These are phyloP conservation scores for Sordariomycetes sp. DNA, from an alignment of 2,329 filamentous ascomycete genomes.

Conservation along the genomic window DNA sequence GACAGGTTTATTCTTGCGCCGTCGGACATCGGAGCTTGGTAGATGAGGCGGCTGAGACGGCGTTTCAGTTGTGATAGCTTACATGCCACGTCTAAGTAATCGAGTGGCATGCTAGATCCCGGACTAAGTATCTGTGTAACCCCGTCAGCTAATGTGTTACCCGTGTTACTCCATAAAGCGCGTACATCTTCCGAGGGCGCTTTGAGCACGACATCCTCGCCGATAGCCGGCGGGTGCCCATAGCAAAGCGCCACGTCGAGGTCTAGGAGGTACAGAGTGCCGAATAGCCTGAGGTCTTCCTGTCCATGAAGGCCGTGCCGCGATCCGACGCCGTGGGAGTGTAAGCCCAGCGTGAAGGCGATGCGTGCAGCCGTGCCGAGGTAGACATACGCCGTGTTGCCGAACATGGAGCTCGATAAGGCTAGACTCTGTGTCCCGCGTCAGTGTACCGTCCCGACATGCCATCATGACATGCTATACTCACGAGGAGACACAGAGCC, in stretches of 20 bases:
- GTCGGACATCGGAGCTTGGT: neutral
- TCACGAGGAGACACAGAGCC: constrained; percentile 13
- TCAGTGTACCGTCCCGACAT: neutral
- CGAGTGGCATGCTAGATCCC: constrained; percentile 13
- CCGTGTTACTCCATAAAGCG: neutral
- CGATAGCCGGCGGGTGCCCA: constrained; percentile 13
- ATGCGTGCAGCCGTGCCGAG: constrained; percentile 13
- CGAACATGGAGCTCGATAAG: constrained; percentile 12
- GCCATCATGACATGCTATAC: neutral
- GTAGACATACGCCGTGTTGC: constrained; percentile 14
- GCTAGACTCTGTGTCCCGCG: constrained; percentile 5
- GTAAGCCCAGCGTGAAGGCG: constrained; percentile 12
- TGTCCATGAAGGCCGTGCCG: constrained; percentile 12
- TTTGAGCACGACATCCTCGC: constrained; percentile 9
- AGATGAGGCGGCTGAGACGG: constrained; percentile 6
- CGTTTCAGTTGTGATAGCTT: constrained; percentile 12
- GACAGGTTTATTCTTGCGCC: constrained; percentile 7
- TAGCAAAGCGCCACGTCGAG: constrained; percentile 13
- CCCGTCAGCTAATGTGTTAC: neutral
- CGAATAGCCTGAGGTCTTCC: constrained; percentile 12
- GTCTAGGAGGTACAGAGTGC: constrained; percentile 13
- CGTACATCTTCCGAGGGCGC: constrained; percentile 10
- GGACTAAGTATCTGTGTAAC: constrained; percentile 12
- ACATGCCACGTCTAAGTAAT: constrained; percentile 12
- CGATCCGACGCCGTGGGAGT: constrained; percentile 10